Base-by-base conservation (phyloP, 768 basidiomycete genomes). In the Gyrodon lividus region DNA sequence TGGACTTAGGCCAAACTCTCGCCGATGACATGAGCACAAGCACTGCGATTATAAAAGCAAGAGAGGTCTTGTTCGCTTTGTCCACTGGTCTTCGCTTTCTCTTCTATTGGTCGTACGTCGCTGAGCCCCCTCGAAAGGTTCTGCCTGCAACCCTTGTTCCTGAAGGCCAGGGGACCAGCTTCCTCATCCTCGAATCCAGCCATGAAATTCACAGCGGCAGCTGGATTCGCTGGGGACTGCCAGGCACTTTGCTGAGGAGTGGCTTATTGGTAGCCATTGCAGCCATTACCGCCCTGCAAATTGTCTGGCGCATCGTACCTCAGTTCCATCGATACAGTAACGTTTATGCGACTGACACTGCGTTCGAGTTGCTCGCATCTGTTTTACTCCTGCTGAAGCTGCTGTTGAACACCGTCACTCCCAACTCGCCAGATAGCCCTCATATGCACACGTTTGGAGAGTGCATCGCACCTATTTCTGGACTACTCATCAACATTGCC, bases 101-200 rank as follows among this genome's bases (percentile, higher is more conserved):
- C 14, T 89, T 83, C 60, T 82, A 82, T 55, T 91, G 89, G 89
- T 69, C 69, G 34, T 79, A 83, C 52, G 82, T 85, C 37, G 77
- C 80, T 14, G 74, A 74, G 51, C 75, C 82, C 43, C 83, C 86
- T n/a, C 30, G 74, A 68, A 52, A 50, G 43, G 46, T 39, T 20
- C 26, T 43, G 14, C 52, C 48, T 39, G 37, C 80, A 78, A 50
- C 61, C 54, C 16, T 64, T 50, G 17, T 57, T 58, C 22, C 46
- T 45, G 42, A 56, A 1, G 35, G 51, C 31, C 30, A 47, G 43
- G 47, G 33, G 39, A 17, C 49, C 46, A 61, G 51, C 23, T 60
- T 62, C 48, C 48, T 60, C 26, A 17, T 30, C 20, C 43, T 65
- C 6, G 50, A 59, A 33, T 42, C 55, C 42, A 57, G 55, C 43